Percentiles rank a stretch among this genome's conserved stretches.
These are phyloP conservation scores for Flaveria linearis DNA, from an alignment of 129 eudicot species.

Conservation along the genomic window DNA sequence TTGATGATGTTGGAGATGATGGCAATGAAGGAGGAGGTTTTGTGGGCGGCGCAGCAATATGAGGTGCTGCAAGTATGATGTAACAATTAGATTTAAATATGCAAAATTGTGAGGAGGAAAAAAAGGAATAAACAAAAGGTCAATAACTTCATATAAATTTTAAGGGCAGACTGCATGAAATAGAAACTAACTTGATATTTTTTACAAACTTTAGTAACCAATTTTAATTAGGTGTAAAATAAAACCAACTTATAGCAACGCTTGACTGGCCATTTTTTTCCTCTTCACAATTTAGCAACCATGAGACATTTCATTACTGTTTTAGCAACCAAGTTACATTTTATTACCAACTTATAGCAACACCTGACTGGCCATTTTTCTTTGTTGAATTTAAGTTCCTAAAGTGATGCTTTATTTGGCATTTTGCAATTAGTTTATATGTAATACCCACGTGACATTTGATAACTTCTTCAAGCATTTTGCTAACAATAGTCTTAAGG, in stretches of 20 bases:
- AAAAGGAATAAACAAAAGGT: neutral
- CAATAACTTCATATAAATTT: neutral
- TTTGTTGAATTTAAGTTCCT: neutral
- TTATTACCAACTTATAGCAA: neutral
- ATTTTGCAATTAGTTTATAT: neutral
- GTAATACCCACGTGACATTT: neutral
- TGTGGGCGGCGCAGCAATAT: slow-evolving; percentile 49
- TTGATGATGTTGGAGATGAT: slow-evolving; percentile 50
- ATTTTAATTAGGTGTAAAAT: neutral
- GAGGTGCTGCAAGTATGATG: slow-evolving; percentile 61
- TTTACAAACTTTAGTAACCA: neutral
- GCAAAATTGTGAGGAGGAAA: neutral
- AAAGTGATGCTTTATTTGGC: neutral
- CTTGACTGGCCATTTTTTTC: too few species aligned
- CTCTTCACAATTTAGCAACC: neutral
- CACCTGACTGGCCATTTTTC: neutral
- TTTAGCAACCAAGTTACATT: neutral
- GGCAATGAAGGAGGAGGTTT: slow-evolving; percentile 51
- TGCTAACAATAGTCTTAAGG: neutral
- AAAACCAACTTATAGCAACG: neutral
- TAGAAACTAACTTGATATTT: neutral
- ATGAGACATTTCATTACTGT: neutral
- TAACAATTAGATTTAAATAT: slow-evolving; percentile 14
- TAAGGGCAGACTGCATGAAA: neutral
- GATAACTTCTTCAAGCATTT: neutral